phyloP scores from a whole-genome alignment of 2,329 filamentous ascomycete species.

The Cladosporium halotolerans region DNA sequence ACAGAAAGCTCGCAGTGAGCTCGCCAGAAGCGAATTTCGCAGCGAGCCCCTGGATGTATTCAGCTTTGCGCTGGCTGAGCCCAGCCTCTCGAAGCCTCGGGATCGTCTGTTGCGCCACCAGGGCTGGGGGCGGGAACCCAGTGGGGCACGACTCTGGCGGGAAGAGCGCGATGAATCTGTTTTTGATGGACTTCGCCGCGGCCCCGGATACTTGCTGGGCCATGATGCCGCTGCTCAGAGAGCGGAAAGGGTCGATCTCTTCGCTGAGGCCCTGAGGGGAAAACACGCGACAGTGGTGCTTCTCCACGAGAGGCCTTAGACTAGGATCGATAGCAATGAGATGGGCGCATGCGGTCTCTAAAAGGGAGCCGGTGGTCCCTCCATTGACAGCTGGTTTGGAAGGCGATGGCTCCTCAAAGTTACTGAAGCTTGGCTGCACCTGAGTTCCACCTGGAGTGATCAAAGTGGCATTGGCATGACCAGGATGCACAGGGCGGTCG shows the following conservation, averaged over 20 bases:
- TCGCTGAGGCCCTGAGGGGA: conserved; percentile 76
- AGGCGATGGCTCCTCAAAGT: conserved; percentile 32
- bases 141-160: conserved; percentile 23
- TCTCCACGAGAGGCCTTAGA: conserved; percentile 65
- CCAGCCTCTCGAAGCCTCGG: conserved; percentile 73
- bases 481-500: conserved; percentile 57
- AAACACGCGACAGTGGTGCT: conserved; percentile 72
- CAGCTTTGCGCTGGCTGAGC: conserved; percentile 88
- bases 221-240: conserved; percentile 79
- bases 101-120: conserved; percentile 61
- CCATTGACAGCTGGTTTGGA: conserved; percentile 31
- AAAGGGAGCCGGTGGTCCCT: conserved; percentile 50
- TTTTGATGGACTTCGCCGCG: conserved; percentile 82
- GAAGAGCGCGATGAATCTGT: conserved; percentile 75
- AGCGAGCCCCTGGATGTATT: conserved; percentile 84
- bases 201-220: conserved; percentile 94
- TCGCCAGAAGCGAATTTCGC: conserved; percentile 72
- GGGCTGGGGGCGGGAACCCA: conserved; percentile 67
- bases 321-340: conserved; percentile 67
- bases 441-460: conserved; percentile 65
- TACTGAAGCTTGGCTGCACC: conserved; percentile 46
- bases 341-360: conserved; percentile 69
- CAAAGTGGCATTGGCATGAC: conserved; percentile 61
- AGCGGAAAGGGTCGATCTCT: conserved; percentile 80
- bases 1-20: conserved; percentile 67